Evolutionary conservation across 345 rosid species (phyloP).

Genomic region (Eucalyptus victrix): DNA sequence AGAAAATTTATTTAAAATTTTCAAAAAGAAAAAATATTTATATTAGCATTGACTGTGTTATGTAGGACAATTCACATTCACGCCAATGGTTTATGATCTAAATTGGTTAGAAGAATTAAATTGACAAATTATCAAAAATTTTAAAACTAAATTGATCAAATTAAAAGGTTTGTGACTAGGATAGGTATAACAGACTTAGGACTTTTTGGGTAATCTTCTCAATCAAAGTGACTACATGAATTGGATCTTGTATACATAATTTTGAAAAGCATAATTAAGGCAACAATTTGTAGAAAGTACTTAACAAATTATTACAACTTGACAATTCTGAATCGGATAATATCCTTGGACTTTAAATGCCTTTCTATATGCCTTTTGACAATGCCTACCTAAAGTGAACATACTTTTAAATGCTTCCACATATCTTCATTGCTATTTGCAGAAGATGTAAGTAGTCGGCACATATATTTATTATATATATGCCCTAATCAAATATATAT

Average conservation of each 20-base stretch:
- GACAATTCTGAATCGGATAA: not conserved
- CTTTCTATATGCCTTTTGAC: not conserved
- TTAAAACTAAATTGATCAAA: not conserved
- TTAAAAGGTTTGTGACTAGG: fast-evolving
- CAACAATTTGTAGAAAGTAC: not conserved
- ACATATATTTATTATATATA: not conserved
- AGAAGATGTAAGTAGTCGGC: not conserved
- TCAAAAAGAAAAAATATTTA: not conserved
- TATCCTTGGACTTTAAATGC: not conserved
- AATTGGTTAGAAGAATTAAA: not conserved
- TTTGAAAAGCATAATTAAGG: not conserved
- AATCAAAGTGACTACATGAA: not conserved
- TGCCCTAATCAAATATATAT: not conserved
- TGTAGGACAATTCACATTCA: not conserved
- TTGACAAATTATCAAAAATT: not conserved
- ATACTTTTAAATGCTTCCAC: not conserved
- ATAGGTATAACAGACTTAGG: not conserved
- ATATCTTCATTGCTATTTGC: not conserved
- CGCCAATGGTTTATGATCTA: not conserved
- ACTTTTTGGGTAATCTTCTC: not conserved
- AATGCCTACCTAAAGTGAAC: not conserved
- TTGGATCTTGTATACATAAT: not conserved
- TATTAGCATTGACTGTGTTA: fast-evolving
- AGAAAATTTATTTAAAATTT: not conserved
- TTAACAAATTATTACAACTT: not conserved